These are phyloP conservation scores for Raffaelea deltoideospora DNA, from an alignment of 2,329 filamentous ascomycete genomes.

Conservation along the genomic window DNA sequence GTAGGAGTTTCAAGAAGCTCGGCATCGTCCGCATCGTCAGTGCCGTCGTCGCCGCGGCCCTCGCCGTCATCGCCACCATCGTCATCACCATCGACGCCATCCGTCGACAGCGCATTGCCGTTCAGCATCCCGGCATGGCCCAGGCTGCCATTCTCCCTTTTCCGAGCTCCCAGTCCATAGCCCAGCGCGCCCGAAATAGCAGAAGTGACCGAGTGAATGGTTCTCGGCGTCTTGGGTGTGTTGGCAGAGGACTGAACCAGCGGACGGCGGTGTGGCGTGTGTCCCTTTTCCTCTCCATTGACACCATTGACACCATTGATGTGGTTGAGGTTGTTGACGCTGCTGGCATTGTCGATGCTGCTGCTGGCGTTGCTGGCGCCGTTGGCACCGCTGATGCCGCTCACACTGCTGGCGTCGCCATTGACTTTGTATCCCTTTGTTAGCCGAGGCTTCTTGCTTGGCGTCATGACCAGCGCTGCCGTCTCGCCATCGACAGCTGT, in stretches of 20 bases:
- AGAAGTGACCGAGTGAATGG: constrained; percentile 9
- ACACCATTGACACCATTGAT: too few relatives aligned
- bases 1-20: constrained; percentile 1
- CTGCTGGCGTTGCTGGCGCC: background rate
- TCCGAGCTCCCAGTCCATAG: background rate
- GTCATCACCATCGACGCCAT: background rate
- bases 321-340: too few relatives aligned
- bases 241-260: background rate
- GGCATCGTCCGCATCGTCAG: background rate
- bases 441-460: too few relatives aligned
- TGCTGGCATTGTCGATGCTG: too few relatives aligned
- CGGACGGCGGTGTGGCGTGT: too few relatives aligned
- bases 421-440: too few relatives aligned
- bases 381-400: background rate
- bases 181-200: constrained; percentile 8
- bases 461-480: too few relatives aligned
- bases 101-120: background rate
- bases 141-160: background rate
- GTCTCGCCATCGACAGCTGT: too few relatives aligned
- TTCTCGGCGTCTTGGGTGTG: constrained; percentile 11
- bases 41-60: background rate
- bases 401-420: too few relatives aligned
- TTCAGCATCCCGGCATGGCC: background rate
- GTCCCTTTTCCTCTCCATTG: too few relatives aligned
- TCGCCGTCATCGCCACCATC: background rate